Percentiles rank a stretch among this genome's conserved stretches.
phyloP scores from a whole-genome alignment of 2,329 filamentous ascomycete species.

The Aureobasidium subglaciale region DNA sequence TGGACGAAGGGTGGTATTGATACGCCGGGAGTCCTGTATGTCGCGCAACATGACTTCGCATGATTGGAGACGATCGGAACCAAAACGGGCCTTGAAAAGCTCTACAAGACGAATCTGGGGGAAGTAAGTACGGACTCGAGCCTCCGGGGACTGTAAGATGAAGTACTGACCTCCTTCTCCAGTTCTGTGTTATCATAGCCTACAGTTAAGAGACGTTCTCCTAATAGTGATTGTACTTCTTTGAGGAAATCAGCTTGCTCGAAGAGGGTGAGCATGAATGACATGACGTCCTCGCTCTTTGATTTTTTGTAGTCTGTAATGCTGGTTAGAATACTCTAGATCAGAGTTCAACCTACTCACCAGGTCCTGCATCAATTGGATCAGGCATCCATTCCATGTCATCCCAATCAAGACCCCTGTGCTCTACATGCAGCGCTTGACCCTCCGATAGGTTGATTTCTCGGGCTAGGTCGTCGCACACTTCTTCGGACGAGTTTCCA shows the following conservation, averaged over 20 bases:
- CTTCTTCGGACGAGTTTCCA: slow-evolving; percentile 39
- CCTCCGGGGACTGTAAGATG: neutral
- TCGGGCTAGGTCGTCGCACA: slow-evolving; percentile 58
- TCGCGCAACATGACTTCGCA: slow-evolving; percentile 98
- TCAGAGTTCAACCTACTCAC: neutral
- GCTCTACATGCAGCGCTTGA: slow-evolving; percentile 36
- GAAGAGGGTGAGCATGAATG: slow-evolving; percentile 79
- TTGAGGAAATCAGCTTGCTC: slow-evolving; percentile 93
- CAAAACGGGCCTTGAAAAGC: slow-evolving; percentile 81
- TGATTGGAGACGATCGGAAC: slow-evolving; percentile 76
- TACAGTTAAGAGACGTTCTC: slow-evolving; percentile 62
- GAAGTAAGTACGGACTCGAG: neutral
- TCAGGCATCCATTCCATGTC: slow-evolving; percentile 93
- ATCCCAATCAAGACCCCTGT: slow-evolving; percentile 71
- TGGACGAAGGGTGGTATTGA: slow-evolving; percentile 41
- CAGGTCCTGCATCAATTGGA: slow-evolving; percentile 79
- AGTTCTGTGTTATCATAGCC: slow-evolving; percentile 57
- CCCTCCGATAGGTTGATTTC: slow-evolving; percentile 57
- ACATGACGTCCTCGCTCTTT: slow-evolving; percentile 84
- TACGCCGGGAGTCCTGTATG: slow-evolving; percentile 68
- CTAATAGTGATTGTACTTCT: slow-evolving; percentile 84
- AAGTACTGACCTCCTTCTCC: slow-evolving; percentile 54
- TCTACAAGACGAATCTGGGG: slow-evolving; percentile 63
- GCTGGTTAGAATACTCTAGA: neutral
- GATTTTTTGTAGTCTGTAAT: slow-evolving; percentile 68